These are phyloP conservation scores for Multifurca ochricompacta DNA, from an alignment of 768 basidiomycete species.

Conservation along the genomic window DNA sequence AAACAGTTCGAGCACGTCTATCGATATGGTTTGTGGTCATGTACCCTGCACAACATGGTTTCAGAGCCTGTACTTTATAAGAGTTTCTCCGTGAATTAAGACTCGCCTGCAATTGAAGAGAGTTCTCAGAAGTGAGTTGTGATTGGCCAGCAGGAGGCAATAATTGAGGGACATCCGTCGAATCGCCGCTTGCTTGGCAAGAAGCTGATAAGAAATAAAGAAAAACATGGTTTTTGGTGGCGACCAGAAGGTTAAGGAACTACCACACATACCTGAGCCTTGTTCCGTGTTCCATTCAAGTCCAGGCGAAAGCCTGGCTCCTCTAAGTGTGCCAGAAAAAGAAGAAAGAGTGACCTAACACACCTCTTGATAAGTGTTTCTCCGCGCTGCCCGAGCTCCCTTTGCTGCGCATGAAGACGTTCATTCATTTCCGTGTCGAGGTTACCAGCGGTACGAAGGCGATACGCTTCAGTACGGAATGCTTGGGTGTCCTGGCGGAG, in stretches of 20 bases:
- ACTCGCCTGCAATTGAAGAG: conserved; percentile 8
- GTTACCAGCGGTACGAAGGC: neutral
- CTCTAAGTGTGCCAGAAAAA: neutral
- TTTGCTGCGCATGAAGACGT: conserved; percentile 1
- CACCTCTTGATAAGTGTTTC: conserved; percentile 6
- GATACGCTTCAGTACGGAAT: conserved; percentile 9
- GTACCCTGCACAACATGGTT: neutral
- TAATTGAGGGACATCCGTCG: neutral
- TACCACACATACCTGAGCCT: neutral
- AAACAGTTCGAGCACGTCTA: neutral
- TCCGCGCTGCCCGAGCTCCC: conserved; percentile 7
- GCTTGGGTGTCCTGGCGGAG: conserved; percentile 5
- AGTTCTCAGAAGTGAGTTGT: neutral
- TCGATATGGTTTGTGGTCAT: neutral
- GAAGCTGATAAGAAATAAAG: neutral
- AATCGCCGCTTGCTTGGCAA: neutral
- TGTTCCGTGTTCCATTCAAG: neutral
- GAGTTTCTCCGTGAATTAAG: neutral
- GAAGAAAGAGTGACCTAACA: neutral
- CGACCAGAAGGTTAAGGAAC: too few species aligned
- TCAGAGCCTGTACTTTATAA: neutral
- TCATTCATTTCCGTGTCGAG: neutral
- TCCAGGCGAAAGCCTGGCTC: conserved; percentile 6
- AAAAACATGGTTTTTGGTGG: neutral
- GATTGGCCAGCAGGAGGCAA: neutral